These are phyloP conservation scores for Adansonia madagascariensis DNA, from an alignment of 441 rosid species.

Conservation along the genomic window DNA sequence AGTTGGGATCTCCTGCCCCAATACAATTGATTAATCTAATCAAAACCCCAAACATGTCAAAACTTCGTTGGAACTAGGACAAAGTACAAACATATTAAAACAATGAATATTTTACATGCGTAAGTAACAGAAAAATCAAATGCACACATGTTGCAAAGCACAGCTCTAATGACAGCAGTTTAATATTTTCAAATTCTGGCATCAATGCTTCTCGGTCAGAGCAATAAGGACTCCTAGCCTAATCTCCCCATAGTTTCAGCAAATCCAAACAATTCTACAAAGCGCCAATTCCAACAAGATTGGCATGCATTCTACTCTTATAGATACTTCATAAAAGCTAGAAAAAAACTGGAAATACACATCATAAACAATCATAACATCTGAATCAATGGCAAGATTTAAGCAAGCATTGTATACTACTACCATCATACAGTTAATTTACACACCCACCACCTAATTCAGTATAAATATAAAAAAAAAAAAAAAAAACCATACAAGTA, in stretches of 20 bases:
- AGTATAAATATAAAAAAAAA: background rate
- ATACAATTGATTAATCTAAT: background rate
- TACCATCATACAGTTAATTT: background rate
- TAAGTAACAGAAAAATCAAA: background rate
- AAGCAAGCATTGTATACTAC: background rate
- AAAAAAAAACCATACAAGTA: background rate
- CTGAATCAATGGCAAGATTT: background rate
- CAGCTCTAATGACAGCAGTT: background rate
- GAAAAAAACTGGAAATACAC: background rate
- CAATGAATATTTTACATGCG: background rate
- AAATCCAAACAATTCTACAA: background rate
- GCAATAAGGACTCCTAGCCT: background rate
- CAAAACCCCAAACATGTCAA: slow-evolving; percentile 7
- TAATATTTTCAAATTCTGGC: background rate
- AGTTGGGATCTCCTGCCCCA: background rate
- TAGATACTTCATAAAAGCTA: background rate
- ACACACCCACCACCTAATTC: background rate
- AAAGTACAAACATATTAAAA: background rate
- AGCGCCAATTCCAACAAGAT: background rate
- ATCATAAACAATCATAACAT: background rate
- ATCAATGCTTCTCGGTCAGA: background rate
- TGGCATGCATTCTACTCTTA: background rate
- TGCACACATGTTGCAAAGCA: background rate
- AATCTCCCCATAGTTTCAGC: background rate
- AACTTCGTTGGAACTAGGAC: background rate